A percentile compares a stretch with the other conserved stretches of the same genome.
phyloP scores from a whole-genome alignment of 208 protist species.

The Leishmania braziliensis region DNA sequence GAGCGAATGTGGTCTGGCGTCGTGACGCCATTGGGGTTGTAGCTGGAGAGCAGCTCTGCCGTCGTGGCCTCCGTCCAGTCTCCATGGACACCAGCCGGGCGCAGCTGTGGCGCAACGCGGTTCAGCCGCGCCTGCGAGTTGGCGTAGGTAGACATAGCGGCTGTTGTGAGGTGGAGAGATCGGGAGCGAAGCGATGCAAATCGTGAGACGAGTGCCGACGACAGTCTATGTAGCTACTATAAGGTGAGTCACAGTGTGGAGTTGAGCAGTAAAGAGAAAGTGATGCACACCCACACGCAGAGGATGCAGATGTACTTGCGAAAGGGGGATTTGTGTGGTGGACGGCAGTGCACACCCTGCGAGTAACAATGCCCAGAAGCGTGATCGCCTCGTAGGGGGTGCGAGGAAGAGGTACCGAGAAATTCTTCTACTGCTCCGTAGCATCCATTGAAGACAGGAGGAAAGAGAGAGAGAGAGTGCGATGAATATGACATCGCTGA shows the following conservation, averaged over 20 bases:
- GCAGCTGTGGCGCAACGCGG: constrained; percentile 77
- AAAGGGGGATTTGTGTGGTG: not conserved
- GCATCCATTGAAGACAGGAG: not conserved
- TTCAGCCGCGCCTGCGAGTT: constrained; percentile 49
- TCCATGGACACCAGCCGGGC: constrained; percentile 62
- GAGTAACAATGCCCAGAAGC: not conserved
- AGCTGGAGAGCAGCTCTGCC: constrained; percentile 70
- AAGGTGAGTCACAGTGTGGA: not conserved
- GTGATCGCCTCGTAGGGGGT: not conserved
- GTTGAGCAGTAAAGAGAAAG: not conserved
- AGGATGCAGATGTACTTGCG: not conserved
- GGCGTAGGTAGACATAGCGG: constrained; percentile 35
- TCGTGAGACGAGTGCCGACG: not conserved
- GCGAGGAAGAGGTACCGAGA: not conserved
- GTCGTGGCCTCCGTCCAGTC: constrained; percentile 48
- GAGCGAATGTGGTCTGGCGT: constrained; percentile 69
- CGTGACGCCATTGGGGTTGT: constrained; percentile 43
- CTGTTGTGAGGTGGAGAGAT: not conserved
- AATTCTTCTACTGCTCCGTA: not conserved
- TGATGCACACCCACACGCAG: not conserved
- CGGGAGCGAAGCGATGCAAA: not conserved
- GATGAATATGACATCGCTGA: not conserved
- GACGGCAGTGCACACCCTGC: not conserved
- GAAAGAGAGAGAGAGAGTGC: not conserved
- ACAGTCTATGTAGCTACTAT: not conserved